Percentiles rank a stretch among this genome's conserved stretches.
These are phyloP conservation scores for Phytophthora vignae DNA, from an alignment of 352 stramenopile species.

Conservation along the genomic window DNA sequence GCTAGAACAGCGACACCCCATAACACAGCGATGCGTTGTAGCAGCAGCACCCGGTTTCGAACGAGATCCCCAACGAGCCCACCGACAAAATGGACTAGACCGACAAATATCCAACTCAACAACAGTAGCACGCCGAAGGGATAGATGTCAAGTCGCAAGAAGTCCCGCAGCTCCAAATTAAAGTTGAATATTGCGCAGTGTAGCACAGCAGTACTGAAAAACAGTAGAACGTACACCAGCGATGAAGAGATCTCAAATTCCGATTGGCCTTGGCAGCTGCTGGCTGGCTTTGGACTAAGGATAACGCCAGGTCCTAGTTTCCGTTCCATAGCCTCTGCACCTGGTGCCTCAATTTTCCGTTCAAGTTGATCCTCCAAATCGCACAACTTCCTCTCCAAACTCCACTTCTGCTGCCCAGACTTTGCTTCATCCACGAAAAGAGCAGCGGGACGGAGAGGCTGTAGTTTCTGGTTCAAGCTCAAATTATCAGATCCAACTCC, in stretches of 20 bases:
- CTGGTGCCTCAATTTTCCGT: slow-evolving; percentile 4
- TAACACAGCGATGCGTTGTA: slow-evolving; percentile 48
- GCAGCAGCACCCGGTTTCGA: slow-evolving; percentile 51
- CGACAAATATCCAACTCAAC: slow-evolving; percentile 61
- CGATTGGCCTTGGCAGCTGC: not conserved
- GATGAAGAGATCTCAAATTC: slow-evolving; percentile 38
- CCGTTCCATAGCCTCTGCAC: not conserved
- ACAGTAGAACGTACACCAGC: slow-evolving; percentile 58
- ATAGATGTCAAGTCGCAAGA: slow-evolving; percentile 54
- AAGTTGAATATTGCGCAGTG: slow-evolving; percentile 79
- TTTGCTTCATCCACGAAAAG: not conserved
- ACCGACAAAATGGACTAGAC: slow-evolving; percentile 59
- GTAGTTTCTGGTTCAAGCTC: slow-evolving; percentile 14
- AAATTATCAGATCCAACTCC: not conserved
- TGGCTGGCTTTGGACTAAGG: not conserved
- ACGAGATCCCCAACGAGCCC: slow-evolving; percentile 59
- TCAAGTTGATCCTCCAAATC: slow-evolving; percentile 6
- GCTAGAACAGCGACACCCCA: slow-evolving; percentile 60
- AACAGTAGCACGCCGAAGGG: slow-evolving; percentile 69
- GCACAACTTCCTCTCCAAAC: slow-evolving; percentile 17
- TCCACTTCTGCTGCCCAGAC: not conserved
- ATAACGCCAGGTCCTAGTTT: slow-evolving; percentile 12
- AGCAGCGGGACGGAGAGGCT: slow-evolving; percentile 7
- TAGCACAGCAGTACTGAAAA: slow-evolving; percentile 61
- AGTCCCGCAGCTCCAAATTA: slow-evolving; percentile 53